Evolutionary conservation across 2,329 filamentous ascomycete genomes (phyloP).

Genomic region (Pseudogymnoascus destructans): DNA sequence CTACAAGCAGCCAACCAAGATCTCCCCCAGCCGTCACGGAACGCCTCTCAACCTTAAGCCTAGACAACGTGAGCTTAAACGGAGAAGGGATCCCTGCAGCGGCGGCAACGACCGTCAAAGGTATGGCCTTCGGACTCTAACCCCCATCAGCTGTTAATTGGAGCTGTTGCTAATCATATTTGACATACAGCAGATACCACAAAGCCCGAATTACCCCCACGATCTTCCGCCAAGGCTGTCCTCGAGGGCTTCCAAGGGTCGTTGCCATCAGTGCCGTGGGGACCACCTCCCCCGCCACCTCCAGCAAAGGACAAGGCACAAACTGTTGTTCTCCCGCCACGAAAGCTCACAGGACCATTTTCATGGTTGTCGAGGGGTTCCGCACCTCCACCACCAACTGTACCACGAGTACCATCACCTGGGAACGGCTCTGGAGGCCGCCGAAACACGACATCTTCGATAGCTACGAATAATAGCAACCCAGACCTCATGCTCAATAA

Average conservation of each 20-base stretch:
- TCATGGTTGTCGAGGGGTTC: conserved; percentile 67
- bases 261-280: conserved; percentile 62
- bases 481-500: conserved; percentile 66
- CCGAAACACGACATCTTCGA: conserved; percentile 68
- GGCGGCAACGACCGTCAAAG: neutral
- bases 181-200: neutral
- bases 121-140: neutral
- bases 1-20: conserved; percentile 27
- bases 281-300: conserved; percentile 35
- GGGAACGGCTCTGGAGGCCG: conserved; percentile 29
- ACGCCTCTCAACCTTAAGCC: conserved; percentile 41
- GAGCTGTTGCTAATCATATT: neutral
- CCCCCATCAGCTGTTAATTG: neutral
- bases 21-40: conserved; percentile 36
- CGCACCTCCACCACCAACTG: conserved; percentile 40
- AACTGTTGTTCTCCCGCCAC: conserved; percentile 28
- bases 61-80: conserved; percentile 54
- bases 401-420: conserved; percentile 20
- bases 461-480: conserved; percentile 67
- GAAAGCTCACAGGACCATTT: conserved; percentile 81
- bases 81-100: conserved; percentile 29
- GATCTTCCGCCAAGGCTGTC: conserved; percentile 43
- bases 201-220: conserved; percentile 19
- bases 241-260: conserved; percentile 59
- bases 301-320: conserved; percentile 16